Conservation (phyloP, 192 early-diverging fungal genomes). For the Polychytrium aggregatum region DNA sequence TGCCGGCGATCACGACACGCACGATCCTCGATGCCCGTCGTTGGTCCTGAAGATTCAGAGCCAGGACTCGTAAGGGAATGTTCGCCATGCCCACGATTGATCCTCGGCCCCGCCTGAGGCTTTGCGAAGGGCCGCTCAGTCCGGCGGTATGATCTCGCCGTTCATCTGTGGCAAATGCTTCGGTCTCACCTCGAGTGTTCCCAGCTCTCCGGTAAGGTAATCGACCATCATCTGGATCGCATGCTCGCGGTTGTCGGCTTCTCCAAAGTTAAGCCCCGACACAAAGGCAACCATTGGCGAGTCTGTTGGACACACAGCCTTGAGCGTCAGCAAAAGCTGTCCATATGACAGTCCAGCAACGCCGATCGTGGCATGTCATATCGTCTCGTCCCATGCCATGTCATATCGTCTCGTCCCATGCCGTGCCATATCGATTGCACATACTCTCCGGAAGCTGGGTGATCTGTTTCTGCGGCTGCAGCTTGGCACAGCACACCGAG, state of each 20-base stretch:
- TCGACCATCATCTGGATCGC: constrained; percentile 66
- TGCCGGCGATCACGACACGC: constrained; percentile 68
- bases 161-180: too few relatives aligned
- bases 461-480: constrained; percentile 34
- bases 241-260: constrained; percentile 31
- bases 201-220: constrained; percentile 66
- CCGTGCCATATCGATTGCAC: background rate
- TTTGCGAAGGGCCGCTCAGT: too few relatives aligned
- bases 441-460: background rate
- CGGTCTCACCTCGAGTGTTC: constrained; percentile 24
- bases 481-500: constrained; percentile 67
- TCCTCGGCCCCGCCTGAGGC: too few relatives aligned
- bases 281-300: constrained; percentile 68
- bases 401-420: background rate
- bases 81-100: too few relatives aligned
- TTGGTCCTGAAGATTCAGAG: constrained; percentile 49
- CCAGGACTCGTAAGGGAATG: too few relatives aligned
- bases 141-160: too few relatives aligned
- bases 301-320: constrained; percentile 4
- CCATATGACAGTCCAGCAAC: background rate
- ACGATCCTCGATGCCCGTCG: constrained; percentile 40
- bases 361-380: background rate
- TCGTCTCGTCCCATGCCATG: background rate
- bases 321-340: background rate
- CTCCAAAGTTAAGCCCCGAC: constrained; percentile 66